Conservation (phyloP, 2,329 filamentous ascomycete genomes). For the Metarhizium rileyi region DNA sequence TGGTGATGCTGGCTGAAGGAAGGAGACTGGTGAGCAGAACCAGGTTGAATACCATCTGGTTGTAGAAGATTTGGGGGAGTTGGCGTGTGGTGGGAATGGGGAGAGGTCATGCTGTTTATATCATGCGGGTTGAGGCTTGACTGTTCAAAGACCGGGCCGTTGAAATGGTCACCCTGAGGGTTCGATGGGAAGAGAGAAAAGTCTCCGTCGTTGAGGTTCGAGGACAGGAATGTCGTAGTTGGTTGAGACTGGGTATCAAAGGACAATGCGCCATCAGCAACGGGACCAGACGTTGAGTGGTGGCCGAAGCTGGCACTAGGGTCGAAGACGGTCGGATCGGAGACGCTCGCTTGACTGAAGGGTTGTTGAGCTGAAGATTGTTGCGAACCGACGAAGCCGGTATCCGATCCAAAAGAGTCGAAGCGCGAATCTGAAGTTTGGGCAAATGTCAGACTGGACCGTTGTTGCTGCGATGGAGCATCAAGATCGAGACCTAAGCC, state of each 20-base stretch:
- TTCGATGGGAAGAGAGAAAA: constrained; percentile 55
- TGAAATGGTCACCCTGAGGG: constrained; percentile 46
- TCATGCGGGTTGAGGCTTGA: constrained; percentile 34
- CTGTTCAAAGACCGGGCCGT: constrained; percentile 50
- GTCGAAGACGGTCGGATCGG: constrained; percentile 29
- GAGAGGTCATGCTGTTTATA: constrained; percentile 43
- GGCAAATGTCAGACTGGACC: constrained; percentile 21
- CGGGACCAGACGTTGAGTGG: constrained; percentile 24
- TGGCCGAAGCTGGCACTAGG: constrained; percentile 35
- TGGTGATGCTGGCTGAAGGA: constrained; percentile 46
- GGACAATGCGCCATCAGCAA: constrained; percentile 26
- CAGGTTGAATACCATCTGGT: constrained; percentile 34
- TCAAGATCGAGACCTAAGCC: constrained; percentile 52
- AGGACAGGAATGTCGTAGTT: constrained; percentile 32
- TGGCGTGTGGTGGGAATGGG: constrained; percentile 45
- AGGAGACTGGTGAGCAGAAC: constrained; percentile 46
- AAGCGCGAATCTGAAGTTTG: constrained; percentile 23
- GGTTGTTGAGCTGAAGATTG: constrained; percentile 24
- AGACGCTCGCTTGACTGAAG: constrained; percentile 21
- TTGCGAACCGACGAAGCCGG: constrained; percentile 41
- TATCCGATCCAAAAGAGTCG: constrained; percentile 34
- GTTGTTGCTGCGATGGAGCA: constrained; percentile 31
- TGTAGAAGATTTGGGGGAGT: constrained; percentile 47
- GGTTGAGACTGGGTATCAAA: constrained; percentile 34
- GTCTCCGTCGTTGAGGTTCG: constrained; percentile 45